phyloP scores from a whole-genome alignment of 2,329 filamentous ascomycete genomes.

The Rhytidhysteron rufulum region DNA sequence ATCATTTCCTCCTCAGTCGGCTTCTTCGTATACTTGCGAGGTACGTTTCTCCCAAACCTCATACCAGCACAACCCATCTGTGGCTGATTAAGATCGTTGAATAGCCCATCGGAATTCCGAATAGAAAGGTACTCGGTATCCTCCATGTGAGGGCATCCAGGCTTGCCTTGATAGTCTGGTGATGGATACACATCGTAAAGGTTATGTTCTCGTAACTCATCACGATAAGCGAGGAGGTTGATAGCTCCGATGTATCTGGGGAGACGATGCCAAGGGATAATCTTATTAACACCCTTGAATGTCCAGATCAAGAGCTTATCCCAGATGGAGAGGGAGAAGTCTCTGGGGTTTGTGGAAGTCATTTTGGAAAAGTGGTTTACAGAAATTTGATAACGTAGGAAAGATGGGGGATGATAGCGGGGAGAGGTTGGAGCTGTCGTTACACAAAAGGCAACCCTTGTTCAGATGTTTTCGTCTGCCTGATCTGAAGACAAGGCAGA shows the following conservation, averaged over 20 bases:
- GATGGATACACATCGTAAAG: slow-evolving; percentile 43
- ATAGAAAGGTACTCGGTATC: slow-evolving; percentile 31
- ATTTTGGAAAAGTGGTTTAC: too few species aligned
- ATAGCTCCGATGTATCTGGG: slow-evolving; percentile 39
- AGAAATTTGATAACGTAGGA: too few species aligned
- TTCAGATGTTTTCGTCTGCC: too few species aligned
- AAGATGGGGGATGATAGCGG: too few species aligned
- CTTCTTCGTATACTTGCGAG: slow-evolving; percentile 31
- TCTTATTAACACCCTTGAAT: slow-evolving; percentile 38
- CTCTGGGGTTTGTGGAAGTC: too few species aligned
- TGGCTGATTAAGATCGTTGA: slow-evolving; percentile 40
- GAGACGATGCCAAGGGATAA: slow-evolving; percentile 43
- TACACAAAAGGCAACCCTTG: too few species aligned
- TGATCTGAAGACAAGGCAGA: too few species aligned
- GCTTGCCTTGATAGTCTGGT: slow-evolving; percentile 34
- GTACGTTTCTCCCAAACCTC: slow-evolving; percentile 45
- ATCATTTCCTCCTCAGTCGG: slow-evolving; percentile 41
- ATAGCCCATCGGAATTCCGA: slow-evolving; percentile 44
- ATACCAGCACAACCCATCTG: slow-evolving; percentile 45
- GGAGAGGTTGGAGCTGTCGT: too few species aligned
- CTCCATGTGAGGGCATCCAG: slow-evolving; percentile 20
- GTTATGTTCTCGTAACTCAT: slow-evolving; percentile 43
- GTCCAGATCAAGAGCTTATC: slow-evolving; percentile 26
- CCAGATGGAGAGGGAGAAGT: too few species aligned
- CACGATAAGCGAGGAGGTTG: slow-evolving; percentile 40